These are phyloP conservation scores for Exophiala lecanii-corni DNA, from an alignment of 2,329 filamentous ascomycete genomes.

Conservation along the genomic window DNA sequence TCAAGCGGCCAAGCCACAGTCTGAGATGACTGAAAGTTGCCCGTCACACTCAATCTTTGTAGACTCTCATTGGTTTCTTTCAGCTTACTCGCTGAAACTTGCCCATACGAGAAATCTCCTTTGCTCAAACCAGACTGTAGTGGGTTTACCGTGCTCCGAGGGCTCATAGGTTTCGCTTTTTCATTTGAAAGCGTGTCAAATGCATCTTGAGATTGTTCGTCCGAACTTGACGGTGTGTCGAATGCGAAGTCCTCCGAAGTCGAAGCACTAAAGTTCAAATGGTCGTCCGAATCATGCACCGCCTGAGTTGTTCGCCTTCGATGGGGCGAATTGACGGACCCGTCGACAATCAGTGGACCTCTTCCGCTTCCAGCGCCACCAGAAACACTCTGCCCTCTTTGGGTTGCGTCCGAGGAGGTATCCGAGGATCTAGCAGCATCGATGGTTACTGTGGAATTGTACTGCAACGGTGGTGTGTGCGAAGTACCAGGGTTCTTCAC, in stretches of 20 bases:
- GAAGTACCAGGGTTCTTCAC: slow-evolving; percentile 8
- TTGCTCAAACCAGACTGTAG: not conserved
- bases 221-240: slow-evolving; percentile 29
- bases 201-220: slow-evolving; percentile 28
- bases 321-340: slow-evolving; percentile 31
- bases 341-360: slow-evolving; percentile 45
- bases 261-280: slow-evolving; percentile 38
- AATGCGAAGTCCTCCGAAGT: slow-evolving; percentile 35
- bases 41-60: too few relatives aligned
- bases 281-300: slow-evolving; percentile 31
- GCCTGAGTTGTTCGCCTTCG: slow-evolving; percentile 32
- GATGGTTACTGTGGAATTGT: not conserved
- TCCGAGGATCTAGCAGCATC: slow-evolving; percentile 1
- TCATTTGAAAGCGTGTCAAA: slow-evolving; percentile 3
- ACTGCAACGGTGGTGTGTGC: slow-evolving; percentile 10
- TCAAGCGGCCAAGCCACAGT: slow-evolving; percentile 14
- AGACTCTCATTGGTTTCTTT: too few relatives aligned
- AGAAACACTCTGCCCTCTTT: not conserved
- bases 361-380: slow-evolving; percentile 27
- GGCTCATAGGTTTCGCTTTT: slow-evolving; percentile 1
- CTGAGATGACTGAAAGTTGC: too few relatives aligned
- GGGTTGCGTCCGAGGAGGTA: slow-evolving; percentile 1
- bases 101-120: not conserved
- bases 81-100: not conserved
- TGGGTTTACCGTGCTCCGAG: not conserved